A percentile compares a stretch with the other conserved stretches of the same genome.
Evolutionary conservation across 2,329 filamentous ascomycete species (phyloP).

Genomic region (Sporothrix mexicana): DNA sequence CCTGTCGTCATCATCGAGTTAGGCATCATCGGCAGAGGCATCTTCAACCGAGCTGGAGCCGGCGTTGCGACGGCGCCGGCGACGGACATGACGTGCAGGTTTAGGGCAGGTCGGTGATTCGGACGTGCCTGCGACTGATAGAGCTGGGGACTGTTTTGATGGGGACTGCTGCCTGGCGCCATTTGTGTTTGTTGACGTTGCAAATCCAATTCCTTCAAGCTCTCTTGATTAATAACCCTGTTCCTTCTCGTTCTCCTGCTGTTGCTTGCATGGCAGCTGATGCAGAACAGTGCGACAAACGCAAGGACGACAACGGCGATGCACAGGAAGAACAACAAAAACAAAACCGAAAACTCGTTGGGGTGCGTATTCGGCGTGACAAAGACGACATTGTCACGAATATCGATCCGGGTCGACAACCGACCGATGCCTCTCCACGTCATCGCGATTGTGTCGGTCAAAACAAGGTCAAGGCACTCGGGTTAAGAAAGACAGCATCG

Average conservation of each 20-base stretch:
- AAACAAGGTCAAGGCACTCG: not conserved
- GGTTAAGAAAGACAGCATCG: not conserved
- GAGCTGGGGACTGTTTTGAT: too few species aligned
- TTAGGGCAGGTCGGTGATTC: too few species aligned
- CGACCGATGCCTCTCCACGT: not conserved
- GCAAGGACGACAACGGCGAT: conserved; percentile 28
- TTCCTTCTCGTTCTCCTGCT: not conserved
- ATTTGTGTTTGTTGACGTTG: conserved; percentile 1
- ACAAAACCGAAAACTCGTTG: conserved; percentile 17
- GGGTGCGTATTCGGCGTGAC: conserved; percentile 28
- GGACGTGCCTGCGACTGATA: too few species aligned
- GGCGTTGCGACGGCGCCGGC: not conserved
- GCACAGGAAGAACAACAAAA: conserved; percentile 13
- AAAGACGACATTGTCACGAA: conserved; percentile 18
- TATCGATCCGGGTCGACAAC: not conserved
- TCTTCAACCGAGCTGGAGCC: not conserved
- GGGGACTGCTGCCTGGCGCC: conserved; percentile 20
- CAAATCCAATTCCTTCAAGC: not conserved
- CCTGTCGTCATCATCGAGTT: conserved; percentile 13
- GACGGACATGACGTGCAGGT: not conserved
- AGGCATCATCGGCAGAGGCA: conserved; percentile 16
- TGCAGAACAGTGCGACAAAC: conserved; percentile 20
- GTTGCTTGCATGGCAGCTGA: conserved; percentile 1
- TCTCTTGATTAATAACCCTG: not conserved
- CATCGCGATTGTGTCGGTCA: not conserved